Conservation (phyloP, 164 flowering plant genomes). For the Berberis thunbergii region DNA sequence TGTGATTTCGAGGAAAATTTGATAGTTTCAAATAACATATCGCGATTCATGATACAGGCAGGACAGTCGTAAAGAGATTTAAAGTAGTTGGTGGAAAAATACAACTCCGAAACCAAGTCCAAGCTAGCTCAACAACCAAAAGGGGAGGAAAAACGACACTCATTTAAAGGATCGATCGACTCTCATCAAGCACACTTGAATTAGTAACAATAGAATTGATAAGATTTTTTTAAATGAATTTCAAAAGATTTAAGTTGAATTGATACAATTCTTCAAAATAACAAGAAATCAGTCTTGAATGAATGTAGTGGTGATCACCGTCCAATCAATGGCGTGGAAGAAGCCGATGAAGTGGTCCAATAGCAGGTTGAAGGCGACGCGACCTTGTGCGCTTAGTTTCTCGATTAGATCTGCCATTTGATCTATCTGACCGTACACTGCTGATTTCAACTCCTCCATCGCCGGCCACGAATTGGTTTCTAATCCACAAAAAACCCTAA, state of each 20-base stretch:
- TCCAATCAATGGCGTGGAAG: slow-evolving; percentile 96
- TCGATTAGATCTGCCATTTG: slow-evolving; percentile 67
- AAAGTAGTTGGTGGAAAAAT: no score
- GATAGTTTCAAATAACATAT: no score
- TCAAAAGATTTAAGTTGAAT: neutral
- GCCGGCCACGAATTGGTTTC: neutral
- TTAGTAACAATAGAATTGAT: neutral
- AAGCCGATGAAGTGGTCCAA: slow-evolving; percentile 77
- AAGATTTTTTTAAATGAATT: neutral
- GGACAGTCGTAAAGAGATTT: no score
- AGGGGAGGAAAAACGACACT: neutral
- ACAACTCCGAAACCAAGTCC: no score
- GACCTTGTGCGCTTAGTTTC: slow-evolving; percentile 54
- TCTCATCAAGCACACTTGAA: neutral
- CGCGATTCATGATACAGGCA: no score
- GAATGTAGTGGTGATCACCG: slow-evolving; percentile 27
- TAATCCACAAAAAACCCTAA: no score
- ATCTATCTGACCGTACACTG: neutral
- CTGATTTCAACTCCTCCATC: slow-evolving; percentile 3
- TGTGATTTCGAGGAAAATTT: no score
- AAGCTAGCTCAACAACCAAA: no score
- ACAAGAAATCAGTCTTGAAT: neutral
- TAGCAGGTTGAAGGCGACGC: slow-evolving; percentile 71
- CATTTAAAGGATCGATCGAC: neutral
- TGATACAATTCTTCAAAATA: neutral